Conservation (phyloP, 2,329 filamentous ascomycete species). For the Colletotrichum scovillei region DNA sequence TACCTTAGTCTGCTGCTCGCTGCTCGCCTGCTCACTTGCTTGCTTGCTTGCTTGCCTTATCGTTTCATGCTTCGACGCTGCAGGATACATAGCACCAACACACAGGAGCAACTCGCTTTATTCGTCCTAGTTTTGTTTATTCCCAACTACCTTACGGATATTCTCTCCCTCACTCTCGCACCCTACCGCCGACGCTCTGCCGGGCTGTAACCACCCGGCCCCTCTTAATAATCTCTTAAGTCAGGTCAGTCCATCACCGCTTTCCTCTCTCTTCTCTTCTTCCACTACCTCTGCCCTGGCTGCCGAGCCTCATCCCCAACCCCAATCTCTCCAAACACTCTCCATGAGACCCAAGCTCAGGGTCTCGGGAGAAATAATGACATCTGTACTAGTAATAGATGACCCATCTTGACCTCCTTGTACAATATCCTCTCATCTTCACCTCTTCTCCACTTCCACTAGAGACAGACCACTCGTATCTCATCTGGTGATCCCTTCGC, state of each 20-base stretch:
- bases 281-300: conserved; percentile 36
- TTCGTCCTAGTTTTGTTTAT: conserved; percentile 34
- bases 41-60: conserved; percentile 28
- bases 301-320: conserved; percentile 34
- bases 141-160: conserved; percentile 13
- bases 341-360: conserved; percentile 48
- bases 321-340: conserved; percentile 37
- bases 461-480: conserved; percentile 34
- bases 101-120: conserved; percentile 24
- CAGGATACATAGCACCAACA: conserved; percentile 37
- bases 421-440: conserved; percentile 42
- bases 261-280: conserved; percentile 37
- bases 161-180: not conserved
- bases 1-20: not conserved
- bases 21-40: conserved; percentile 8
- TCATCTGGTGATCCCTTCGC: conserved; percentile 42
- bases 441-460: not conserved
- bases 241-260: conserved; percentile 39
- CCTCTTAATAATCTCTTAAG: conserved; percentile 32
- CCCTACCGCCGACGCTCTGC: conserved; percentile 27
- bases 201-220: conserved; percentile 12
- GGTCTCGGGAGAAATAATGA: conserved; percentile 46
- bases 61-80: conserved; percentile 37
- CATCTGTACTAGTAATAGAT: conserved; percentile 34
- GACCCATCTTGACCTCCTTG: conserved; percentile 41